Base-by-base conservation (phyloP, 106 monocot species). In the Triglochin maritima region DNA sequence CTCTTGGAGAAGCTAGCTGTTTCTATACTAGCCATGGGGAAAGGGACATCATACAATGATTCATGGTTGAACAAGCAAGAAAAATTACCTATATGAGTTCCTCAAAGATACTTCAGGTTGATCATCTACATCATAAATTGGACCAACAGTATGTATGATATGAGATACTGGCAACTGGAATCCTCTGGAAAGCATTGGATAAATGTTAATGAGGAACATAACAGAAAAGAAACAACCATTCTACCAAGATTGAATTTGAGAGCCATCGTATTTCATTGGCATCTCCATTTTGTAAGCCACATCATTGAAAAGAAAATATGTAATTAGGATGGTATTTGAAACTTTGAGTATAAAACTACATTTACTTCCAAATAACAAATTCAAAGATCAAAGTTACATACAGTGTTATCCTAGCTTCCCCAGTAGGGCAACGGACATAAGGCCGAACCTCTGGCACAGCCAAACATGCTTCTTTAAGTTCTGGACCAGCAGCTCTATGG, bases 131-230 rank as follows among this genome's bases (percentile, higher is more conserved):
- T 85, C 79, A 80, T 87, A 95, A 63, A 90, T 80, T 42, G 94
- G 90, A 10, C 94, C 90, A 67, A 85, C 90, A 58, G 94, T 95
- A 74, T 95, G 94, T 72, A 95, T 95, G 7, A 95, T 85, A 68
- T 47, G 71, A 62, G 94, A 68, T 4, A 81, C 94, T 57, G 94
- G 90, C 72, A 95, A 70, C 50, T 55, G 77, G 52, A 95, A 95
- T 74, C 87, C 94, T 67, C 94, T 95, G 78, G 53, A 79, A 9
- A 44, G 42, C 17, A 51, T 44, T 46, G 47, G 70, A 58, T 62
- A 29, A 29, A 29, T 29, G 29, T 61, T 44, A 46, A 52, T 46
- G 45, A 49, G 49, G 11, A 48, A 49, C 14, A n/a, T 48, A 13
- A 16, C 47, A 64, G 3, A 4, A 7, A n/a, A 14, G 14, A 44